Evolutionary conservation across 2,329 filamentous ascomycete species (phyloP), one percentile per base, ranked within the genome.

Genomic region (Fusarium stilboides): DNA sequence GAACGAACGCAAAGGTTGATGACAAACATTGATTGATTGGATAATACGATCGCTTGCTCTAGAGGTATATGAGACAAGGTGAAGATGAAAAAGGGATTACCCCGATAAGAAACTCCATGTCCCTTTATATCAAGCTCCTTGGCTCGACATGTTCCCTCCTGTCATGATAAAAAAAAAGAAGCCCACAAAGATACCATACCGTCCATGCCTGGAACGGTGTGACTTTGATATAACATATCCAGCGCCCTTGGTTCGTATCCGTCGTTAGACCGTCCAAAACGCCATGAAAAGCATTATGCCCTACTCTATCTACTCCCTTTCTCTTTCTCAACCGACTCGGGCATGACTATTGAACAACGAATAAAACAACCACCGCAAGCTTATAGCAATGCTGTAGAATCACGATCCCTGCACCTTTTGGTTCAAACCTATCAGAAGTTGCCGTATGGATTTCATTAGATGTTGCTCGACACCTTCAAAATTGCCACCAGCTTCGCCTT

Each of bases 391-490:
- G 31, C 13, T 28, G 37, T 33, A 37, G 14, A 67, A 51, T 39
- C 43, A 45, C 19, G 33, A 43, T 42, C 68, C 72, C 31, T 73
- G 74, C 31, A 81, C 62, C 65, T 80, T 80, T 67, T 80, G 79
- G 58, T 82, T 79, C 77, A 83, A 79, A 5, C 80, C 80, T 24
- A 71, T 71, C 20, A 83, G 73, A 10, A 83, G 75, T 59, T 80
- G 77, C 15, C 78, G 76, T 57, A 82, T 77, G 12, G 80, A 80
- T 58, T 79, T 79, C 65, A 83, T 82, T 15, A 83, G 72, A 47
- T 81, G 79, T 65, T 79, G 76, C 73, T 83, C 81, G 22, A 83
- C 74, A 19, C 78, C 78, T 49, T 82, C 80, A 50, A 82, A 77
- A 52, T 78, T 78, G 34, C 75, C 75, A 8, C 66, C 71, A 22